Base-by-base conservation (phyloP, 441 rosid genomes). In the Eutrema salsugineum region DNA sequence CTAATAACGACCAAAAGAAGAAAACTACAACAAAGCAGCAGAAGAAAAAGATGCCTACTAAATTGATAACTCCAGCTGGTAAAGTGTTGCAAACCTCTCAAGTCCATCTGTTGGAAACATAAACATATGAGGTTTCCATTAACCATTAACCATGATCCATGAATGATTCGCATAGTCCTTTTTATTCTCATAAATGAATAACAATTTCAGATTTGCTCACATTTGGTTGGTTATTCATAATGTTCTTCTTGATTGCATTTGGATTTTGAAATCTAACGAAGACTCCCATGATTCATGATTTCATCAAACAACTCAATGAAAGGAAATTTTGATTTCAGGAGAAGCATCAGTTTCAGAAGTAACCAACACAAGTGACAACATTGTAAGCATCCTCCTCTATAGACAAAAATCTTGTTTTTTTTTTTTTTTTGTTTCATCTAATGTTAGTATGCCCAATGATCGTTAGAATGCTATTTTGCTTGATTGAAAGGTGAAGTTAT, bases 31-130 rank as follows among this genome's bases (percentile, higher is more conserved):
- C 71, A 36, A 78, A 75, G 66, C 78, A 66, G 74, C 80, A 73
- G 71, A 72, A 10, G 19, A 46, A 58, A 58, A 79, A 75, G 68
- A 63, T 76, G 39, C 59, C 51, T 27, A 54, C 80, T 14, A 69
- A 63, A 75, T 36, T 19, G 16, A 33, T 54, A 40, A 71, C 65
- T 50, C 16, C 70, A 68, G 66, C 82, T 57, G 89, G 93, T 88
- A 80, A 78, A 51, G 28, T 54, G 54, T 30, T 59, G 33, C 63
- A 35, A 30, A 59, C 56, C 54, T 36, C 0, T 27, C 43, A 47
- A 36, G 56, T 16, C 11, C 14, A 11, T 57, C 46, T 43, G 64
- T 32, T 68, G 16, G 55, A 33, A 68, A 43, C 44, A 56, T 19
- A 43, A 68, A 43, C 19, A n/a, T 19, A 46, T 11, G 65, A 17